A percentile compares a stretch with the other conserved stretches of the same genome.
Evolutionary conservation across 1,284 basidiomycete species (phyloP).

Genomic region (Tilletia setariae): DNA sequence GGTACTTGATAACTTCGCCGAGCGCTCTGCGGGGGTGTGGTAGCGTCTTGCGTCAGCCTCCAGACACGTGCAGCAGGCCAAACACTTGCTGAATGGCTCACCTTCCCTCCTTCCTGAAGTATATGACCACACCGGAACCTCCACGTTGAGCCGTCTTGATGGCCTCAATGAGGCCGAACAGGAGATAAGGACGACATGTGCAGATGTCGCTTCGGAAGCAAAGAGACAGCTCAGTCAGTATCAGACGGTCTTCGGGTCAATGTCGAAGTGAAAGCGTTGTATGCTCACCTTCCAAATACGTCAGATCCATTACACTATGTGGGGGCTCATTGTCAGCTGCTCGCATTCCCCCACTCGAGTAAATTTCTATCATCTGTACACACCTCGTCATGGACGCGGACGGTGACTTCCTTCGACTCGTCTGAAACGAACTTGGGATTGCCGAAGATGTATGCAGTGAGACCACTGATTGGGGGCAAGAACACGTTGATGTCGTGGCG

Average conservation of each 20-base stretch:
- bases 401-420: conserved; percentile 69
- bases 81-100: background rate
- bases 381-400: conserved; percentile 88
- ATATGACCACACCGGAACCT: conserved; percentile 86
- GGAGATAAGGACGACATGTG: conserved; percentile 83
- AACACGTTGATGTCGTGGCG: conserved; percentile 92
- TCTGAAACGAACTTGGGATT: conserved; percentile 43
- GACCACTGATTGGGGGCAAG: conserved; percentile 84
- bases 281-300: conserved; percentile 35
- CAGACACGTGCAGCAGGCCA: background rate
- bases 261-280: conserved; percentile 7
- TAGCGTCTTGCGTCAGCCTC: background rate
- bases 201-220: conserved; percentile 71
- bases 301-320: conserved; percentile 60
- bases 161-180: conserved; percentile 89
- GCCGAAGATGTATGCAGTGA: conserved; percentile 89
- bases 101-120: conserved; percentile 86
- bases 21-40: conserved; percentile 63
- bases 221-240: background rate
- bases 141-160: conserved; percentile 80
- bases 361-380: background rate
- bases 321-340: background rate
- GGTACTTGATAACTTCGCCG: conserved; percentile 66
- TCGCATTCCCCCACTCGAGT: background rate
- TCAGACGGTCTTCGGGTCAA: no score